Base-by-base conservation (phyloP, 306 rosid genomes). In the Rubus parviflorus region DNA sequence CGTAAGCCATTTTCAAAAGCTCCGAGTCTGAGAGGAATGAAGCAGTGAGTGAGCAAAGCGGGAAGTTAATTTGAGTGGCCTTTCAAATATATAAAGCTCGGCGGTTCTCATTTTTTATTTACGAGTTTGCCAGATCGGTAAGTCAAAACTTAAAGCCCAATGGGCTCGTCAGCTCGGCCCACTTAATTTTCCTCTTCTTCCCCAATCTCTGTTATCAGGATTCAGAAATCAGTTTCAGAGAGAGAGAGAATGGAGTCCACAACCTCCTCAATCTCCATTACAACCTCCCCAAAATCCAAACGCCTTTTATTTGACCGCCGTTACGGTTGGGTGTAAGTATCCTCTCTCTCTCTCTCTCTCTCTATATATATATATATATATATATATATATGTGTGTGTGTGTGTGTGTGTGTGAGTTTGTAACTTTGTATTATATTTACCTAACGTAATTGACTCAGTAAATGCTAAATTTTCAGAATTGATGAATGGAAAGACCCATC, bases 401-500 rank as follows among this genome's bases (percentile, higher is more conserved):
- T n/a, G n/a, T n/a, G n/a, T n/a, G n/a, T n/a, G n/a, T n/a, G n/a
- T n/a, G n/a, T n/a, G n/a, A 8, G 2, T 56, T 8, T 56, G 19
- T 60, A 12, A 12, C 11, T 22, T 60, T 60, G 16, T 60, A 25
- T 60, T 60, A 6, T 60, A 25, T 10, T 23, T 60, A 58, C 38
- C 38, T 23, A 9, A 60, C 1, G 65, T 60, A 25, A 25, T 23
- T 60, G 5, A 23, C 40, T 12, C 4, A 17, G 65, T 60, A 1
- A 14, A 48, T 64, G 73, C 25, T 70, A 17, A 56, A 22, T 64
- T 70, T 54, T 63, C 95, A 94, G 98, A 86, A 82, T 92, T 80
- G 97, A 92, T 75, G 97, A 94, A 54, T 94, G 97, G 97, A 94
- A 89, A 81, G 86, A 86, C 46, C 97, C 98, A 48, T 88, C 92